Evolutionary conservation across 805 yeast species (phyloP).

Genomic region (Candida railenensis): DNA sequence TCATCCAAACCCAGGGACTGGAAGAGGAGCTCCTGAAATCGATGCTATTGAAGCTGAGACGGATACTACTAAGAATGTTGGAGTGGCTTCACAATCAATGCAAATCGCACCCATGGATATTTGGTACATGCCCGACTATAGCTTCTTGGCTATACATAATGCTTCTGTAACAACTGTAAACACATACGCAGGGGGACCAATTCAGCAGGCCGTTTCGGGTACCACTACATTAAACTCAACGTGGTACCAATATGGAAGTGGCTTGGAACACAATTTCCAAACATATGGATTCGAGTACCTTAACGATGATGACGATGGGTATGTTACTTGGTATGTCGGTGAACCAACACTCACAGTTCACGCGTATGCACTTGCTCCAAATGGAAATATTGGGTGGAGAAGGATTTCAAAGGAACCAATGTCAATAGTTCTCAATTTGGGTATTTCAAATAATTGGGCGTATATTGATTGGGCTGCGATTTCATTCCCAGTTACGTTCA

Average conservation of each 20-base stretch:
- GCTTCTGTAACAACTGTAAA: conserved; percentile 32
- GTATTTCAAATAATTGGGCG: conserved; percentile 41
- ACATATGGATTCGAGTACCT: conserved; percentile 34
- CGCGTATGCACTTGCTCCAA: conserved; percentile 37
- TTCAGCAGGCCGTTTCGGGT: conserved; percentile 40
- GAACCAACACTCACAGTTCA: conserved; percentile 26
- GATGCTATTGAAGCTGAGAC: conserved; percentile 49
- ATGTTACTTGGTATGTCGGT: conserved; percentile 35
- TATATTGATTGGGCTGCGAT: conserved; percentile 35
- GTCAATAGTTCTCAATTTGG: conserved; percentile 38
- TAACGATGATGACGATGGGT: conserved; percentile 22
- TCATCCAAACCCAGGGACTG: conserved; percentile 36
- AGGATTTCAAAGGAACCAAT: conserved; percentile 37
- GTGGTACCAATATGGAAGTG: conserved; percentile 30
- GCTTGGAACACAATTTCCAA: conserved; percentile 24
- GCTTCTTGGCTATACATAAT: conserved; percentile 27
- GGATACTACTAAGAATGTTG: conserved; percentile 48
- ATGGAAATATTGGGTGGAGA: conserved; percentile 38
- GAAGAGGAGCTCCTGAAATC: conserved; percentile 37
- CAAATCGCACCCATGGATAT: conserved; percentile 46
- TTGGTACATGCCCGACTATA: conserved; percentile 43
- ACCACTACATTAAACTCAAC: conserved; percentile 32
- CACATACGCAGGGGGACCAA: conserved; percentile 36
- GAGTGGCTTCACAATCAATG: conserved; percentile 62
- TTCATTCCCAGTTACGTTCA: conserved; percentile 34